These are phyloP conservation scores for Kwoniella shandongensis DNA, from an alignment of 768 basidiomycete species.

Conservation along the genomic window DNA sequence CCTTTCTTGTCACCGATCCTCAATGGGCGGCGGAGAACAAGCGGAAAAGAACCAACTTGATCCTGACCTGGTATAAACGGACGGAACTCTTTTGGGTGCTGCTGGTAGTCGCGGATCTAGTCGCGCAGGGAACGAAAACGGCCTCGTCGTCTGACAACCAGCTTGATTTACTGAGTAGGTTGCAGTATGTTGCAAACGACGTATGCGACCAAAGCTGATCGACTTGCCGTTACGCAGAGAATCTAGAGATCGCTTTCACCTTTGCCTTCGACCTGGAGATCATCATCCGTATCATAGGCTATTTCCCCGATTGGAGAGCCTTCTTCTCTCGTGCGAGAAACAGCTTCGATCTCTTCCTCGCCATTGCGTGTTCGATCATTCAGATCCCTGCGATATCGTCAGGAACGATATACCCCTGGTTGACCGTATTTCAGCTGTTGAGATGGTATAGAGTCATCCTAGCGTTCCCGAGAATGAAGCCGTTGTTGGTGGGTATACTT, in stretches of 20 bases:
- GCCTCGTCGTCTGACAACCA: conserved; percentile 21
- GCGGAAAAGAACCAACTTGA: conserved; percentile 13
- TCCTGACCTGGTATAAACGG: conserved; percentile 35
- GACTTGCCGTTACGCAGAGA: conserved; percentile 56
- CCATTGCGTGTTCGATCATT: conserved; percentile 71
- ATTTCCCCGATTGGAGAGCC: conserved; percentile 76
- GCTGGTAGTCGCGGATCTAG: conserved; percentile 34
- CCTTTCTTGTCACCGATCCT: conserved; percentile 30
- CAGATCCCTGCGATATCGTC: conserved; percentile 75
- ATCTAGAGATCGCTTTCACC: conserved; percentile 73
- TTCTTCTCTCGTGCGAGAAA: conserved; percentile 68
- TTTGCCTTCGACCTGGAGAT: conserved; percentile 88
- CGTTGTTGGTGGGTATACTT: conserved; percentile 66
- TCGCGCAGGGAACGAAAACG: conserved; percentile 40
- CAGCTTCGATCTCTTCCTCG: conserved; percentile 72
- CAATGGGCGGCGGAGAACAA: conserved; percentile 35
- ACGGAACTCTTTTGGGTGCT: conserved; percentile 47
- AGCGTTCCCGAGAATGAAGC: conserved; percentile 84
- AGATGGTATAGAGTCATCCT: conserved; percentile 91
- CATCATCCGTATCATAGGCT: conserved; percentile 66
- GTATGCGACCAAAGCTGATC: neutral
- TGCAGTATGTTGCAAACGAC: conserved; percentile 47
- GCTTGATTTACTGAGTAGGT: conserved; percentile 39
- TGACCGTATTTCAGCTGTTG: conserved; percentile 79
- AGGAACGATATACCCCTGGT: conserved; percentile 75